Base-by-base conservation (phyloP, 2,329 filamentous ascomycete genomes). In the Talaromyces sp. region DNA sequence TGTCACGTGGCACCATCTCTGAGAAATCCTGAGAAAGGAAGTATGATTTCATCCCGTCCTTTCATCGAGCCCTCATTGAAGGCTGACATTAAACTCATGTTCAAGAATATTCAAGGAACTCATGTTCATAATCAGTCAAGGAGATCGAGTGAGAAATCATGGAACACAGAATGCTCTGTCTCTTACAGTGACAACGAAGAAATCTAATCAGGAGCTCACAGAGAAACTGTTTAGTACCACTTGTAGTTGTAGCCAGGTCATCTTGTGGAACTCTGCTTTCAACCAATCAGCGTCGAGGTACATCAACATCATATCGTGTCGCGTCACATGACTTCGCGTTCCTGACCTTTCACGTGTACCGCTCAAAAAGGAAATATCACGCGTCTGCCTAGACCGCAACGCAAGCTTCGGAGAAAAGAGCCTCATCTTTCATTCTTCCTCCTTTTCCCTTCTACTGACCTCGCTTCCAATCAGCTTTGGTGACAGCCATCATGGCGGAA, bases 401-500 rank as follows among this genome's bases (percentile, higher is more conserved):
- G 44, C 35, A 50, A 46, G 44, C 16, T 25, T 50, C 46, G 46
- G 57, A 44, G 23, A 48, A 42, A 56, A 54, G 28, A 23, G 52
- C 39, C 56, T 39, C 33, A 35, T 40, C 21, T 37, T 48, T 42
- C 14, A n/a, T 63, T 6, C 44, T 63, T 50, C 23, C 23, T 57
- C 59, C 46, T 21, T 31, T 58, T 55, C 56, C 16, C 8, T 16
- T 46, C 23, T 11, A 23, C 9, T 8, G 21, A 42, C 14, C 11
- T 37, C 25, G 7, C 23, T 16, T n/a, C 48, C 35, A 57, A 28
- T 4, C 33, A 39, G 39, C 18, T 54, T 18, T 16, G 39, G 18
- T n/a, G 28, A 2, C 28, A 46, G 21, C 65, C 68, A 81, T 64
- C 61, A 98, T 98, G 93, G 89, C 92, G 11, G 88, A 90, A 66